Conservation (phyloP, 2,329 filamentous ascomycete species). For the Colletotrichum agaves region DNA sequence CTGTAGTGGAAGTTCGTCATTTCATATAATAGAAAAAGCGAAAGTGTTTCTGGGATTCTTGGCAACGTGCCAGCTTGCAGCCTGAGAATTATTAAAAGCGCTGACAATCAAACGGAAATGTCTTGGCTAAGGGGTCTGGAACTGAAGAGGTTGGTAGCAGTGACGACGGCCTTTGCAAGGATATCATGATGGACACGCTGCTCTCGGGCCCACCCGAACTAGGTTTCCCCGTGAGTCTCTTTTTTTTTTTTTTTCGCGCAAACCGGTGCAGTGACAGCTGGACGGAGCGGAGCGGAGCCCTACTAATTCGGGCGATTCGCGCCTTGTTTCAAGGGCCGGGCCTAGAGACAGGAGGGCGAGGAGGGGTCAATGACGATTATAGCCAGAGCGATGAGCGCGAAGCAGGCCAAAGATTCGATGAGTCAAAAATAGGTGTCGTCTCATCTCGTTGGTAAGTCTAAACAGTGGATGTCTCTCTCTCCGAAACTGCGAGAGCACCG, state of each 20-base stretch:
- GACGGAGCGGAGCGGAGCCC: conserved; percentile 35
- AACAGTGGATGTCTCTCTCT: conserved; percentile 19
- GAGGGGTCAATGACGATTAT: conserved; percentile 1
- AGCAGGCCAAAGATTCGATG: conserved; percentile 22
- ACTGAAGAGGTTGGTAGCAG: conserved; percentile 13
- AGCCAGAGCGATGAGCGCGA: not conserved
- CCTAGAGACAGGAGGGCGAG: conserved; percentile 28
- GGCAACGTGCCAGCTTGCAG: conserved; percentile 11
- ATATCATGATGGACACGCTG: conserved; percentile 15
- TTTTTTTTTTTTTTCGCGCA: not conserved
- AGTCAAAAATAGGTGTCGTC: conserved; percentile 32
- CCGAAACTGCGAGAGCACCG: conserved; percentile 34
- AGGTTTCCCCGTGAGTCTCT: not conserved
- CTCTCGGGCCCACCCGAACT: conserved; percentile 20
- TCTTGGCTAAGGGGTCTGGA: not conserved
- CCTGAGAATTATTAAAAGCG: not conserved
- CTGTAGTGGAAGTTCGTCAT: conserved; percentile 11
- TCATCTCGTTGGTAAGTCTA: conserved; percentile 12
- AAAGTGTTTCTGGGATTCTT: conserved; percentile 31
- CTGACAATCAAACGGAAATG: not conserved
- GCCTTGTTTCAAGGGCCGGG: conserved; percentile 32
- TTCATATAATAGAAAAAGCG: conserved; percentile 33
- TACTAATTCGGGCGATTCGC: conserved; percentile 36
- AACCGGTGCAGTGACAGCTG: conserved; percentile 15
- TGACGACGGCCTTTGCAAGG: conserved; percentile 1